Percentiles rank a stretch among this genome's conserved stretches.
phyloP scores from a whole-genome alignment of 2,329 filamentous ascomycete species.

The Penicillium sp. region DNA sequence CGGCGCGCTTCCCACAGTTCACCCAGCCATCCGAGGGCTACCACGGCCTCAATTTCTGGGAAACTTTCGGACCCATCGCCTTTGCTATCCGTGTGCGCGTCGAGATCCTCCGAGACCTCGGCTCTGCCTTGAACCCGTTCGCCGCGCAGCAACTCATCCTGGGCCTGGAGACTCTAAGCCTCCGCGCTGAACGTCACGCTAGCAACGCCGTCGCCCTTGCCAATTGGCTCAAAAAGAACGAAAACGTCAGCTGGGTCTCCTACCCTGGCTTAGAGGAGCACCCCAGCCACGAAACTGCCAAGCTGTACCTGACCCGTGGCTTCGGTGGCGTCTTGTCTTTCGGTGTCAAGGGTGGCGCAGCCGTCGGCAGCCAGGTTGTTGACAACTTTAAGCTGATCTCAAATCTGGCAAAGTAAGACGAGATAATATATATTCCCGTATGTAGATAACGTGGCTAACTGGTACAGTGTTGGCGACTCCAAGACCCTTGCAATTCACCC shows the following conservation, averaged over 20 bases:
- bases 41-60: conserved; percentile 92
- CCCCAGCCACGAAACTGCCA: conserved; percentile 76
- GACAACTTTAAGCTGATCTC: conserved; percentile 95
- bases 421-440: not conserved
- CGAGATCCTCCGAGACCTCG: conserved; percentile 87
- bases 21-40: conserved; percentile 84
- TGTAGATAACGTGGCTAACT: conserved; percentile 9
- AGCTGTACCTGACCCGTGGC: conserved; percentile 83
- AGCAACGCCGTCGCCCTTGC: conserved; percentile 81
- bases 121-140: conserved; percentile 83
- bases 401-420: conserved; percentile 79
- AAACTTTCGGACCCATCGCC: conserved; percentile 83
- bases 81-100: conserved; percentile 87
- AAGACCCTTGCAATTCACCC: conserved; percentile 96
- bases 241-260: conserved; percentile 88
- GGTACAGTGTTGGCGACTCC: conserved; percentile 75
- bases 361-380: conserved; percentile 84
- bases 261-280: conserved; percentile 89
- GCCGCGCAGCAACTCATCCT: conserved; percentile 89
- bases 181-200: conserved; percentile 85
- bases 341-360: conserved; percentile 85
- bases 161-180: conserved; percentile 85
- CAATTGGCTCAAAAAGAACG: conserved; percentile 79
- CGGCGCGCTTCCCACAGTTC: conserved; percentile 87
- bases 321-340: conserved; percentile 92